Evolutionary conservation across 495 filamentous ascomycete species (phyloP).

Genomic region (Penicillium odoratum): DNA sequence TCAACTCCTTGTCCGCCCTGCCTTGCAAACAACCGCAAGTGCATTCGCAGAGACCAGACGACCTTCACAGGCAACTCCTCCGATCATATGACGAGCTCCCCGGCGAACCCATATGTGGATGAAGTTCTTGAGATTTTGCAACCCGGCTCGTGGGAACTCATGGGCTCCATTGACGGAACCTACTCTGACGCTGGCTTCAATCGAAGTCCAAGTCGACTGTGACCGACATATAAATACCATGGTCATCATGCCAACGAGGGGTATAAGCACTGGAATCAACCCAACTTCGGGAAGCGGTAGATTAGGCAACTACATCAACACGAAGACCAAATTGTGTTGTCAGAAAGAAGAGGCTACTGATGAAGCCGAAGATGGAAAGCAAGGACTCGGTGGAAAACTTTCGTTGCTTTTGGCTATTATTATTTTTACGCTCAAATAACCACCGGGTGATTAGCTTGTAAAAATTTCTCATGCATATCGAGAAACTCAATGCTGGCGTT

Average conservation of each 20-base stretch:
- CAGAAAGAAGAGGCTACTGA: not conserved
- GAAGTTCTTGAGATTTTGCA: not conserved
- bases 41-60: slow-evolving; percentile 16
- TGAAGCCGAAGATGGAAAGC: not conserved
- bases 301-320: not conserved
- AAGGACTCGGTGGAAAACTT: not conserved
- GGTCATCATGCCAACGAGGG: not conserved
- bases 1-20: slow-evolving; percentile 23
- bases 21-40: slow-evolving; percentile 9
- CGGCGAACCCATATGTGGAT: not conserved
- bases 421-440: not conserved
- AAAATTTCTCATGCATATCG: not conserved
- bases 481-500: not conserved
- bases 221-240: not conserved
- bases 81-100: not conserved
- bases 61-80: not conserved
- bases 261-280: not conserved
- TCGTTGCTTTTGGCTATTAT: not conserved
- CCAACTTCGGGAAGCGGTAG: not conserved
- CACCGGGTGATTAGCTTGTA: not conserved
- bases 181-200: not conserved
- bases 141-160: not conserved
- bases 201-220: not conserved
- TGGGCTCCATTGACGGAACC: not conserved
- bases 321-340: not conserved